Base-by-base conservation (phyloP, 78 protist genomes). In the Dictyostelium capitatum region DNA sequence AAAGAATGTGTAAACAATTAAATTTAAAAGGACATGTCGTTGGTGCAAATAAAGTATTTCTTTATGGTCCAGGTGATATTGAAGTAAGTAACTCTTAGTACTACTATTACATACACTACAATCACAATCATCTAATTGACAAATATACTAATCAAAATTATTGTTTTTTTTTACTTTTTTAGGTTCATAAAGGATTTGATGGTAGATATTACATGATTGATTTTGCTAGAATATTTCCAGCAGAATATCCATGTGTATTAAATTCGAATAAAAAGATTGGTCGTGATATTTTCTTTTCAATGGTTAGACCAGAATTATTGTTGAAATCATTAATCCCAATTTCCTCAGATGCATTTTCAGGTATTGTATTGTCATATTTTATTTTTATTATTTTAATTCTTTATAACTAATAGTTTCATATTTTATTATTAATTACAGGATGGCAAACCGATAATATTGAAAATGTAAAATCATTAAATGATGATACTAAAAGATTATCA, bases 41-140 rank as follows among this genome's bases (percentile, higher is more conserved):
- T 64, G 95, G 95, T 75, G 37, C 19, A 11, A 67, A 70, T 10
- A 48, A 67, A 43, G 32, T 32, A 3, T 25, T 50, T 14, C 3
- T 89, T 28, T 79, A 79, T 67, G 95, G 95, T 30, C 95, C 95
- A 50, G 93, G 93, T 46, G 93, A 87, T 51, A 87, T 87, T 50
- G 93, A 87, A 64, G 48, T 37, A 37, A 37, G 43, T 37, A 37
- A 2, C n/a, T n/a, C n/a, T n/a, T 37, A 37, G 43, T 37, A n/a
- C n/a, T n/a, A n/a, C n/a, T n/a, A n/a, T n/a, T n/a, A n/a, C n/a
- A n/a, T n/a, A n/a, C n/a, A n/a, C n/a, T n/a, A n/a, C n/a, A n/a
- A n/a, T n/a, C n/a, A n/a, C n/a, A n/a, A n/a, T n/a, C n/a, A n/a
- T n/a, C n/a, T n/a, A n/a, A n/a, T n/a, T n/a, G n/a, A n/a, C n/a